Evolutionary conservation across 371 early-diverging fungal species (phyloP), one percentile per base, ranked within the genome.

Genomic region (Fennellomyces sp.): DNA sequence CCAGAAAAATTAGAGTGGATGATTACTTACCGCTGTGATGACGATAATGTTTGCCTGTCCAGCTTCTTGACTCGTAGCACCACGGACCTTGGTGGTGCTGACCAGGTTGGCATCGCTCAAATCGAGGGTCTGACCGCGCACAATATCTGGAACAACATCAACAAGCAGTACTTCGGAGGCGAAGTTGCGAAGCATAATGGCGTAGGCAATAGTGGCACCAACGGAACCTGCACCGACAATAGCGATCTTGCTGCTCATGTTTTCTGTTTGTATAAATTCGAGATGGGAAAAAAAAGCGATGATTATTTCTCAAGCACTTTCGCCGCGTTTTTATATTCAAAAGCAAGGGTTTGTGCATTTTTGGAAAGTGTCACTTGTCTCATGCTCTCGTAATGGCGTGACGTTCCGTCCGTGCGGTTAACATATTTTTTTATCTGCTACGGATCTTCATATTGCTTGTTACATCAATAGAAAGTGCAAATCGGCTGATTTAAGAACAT

Each of bases 21-120:
- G n/a, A n/a, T n/a, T n/a, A n/a, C n/a, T n/a, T n/a, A n/a, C n/a
- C 2, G 95, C 95, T 11, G 94, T 93, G 56, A 94, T 76, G 48
- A 95, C 83, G 59, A 95, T 90, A 33, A 95, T 87, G 64, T 95
- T 93, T 8, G 83, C 80, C 62, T 92, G 89, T 10, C 95, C 93
- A 3, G 91, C 92, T 54, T 94, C 93, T 64, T 87, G 58, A 47
- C 73, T 66, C 15, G 85, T 69, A 8, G 76, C 92, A 35, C 63
- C 73, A 31, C 84, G 82, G 51, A 93, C 81, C 17, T 72, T 70
- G 21, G 91, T 87, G 23, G 80, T 75, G 35, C 85, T 78, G 58
- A 91, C 75, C 63, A 88, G 85, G 25, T 86, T 78, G 26, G 89
- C 88, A 66, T 94, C 94, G 48, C 83, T 79, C 21, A 94, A 75